Evolutionary conservation across 2,329 filamentous ascomycete species (phyloP).

Genomic region (Salinomyces thailandicus): DNA sequence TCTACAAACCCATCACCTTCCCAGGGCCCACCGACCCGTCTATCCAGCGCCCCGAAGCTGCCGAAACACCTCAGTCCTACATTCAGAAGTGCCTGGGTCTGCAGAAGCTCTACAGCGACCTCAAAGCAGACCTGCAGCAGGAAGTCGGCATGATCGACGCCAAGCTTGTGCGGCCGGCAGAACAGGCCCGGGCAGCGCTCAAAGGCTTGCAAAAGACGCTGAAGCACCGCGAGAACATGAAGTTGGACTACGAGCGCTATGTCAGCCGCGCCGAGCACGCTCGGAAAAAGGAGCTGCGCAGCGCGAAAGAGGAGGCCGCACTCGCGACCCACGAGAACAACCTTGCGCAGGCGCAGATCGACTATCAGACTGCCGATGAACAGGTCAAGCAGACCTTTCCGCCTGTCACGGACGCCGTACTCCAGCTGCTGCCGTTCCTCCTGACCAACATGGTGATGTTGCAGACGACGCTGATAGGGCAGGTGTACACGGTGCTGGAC

Average conservation of each 20-base stretch:
- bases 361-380: constrained; percentile 65
- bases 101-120: constrained; percentile 56
- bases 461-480: constrained; percentile 65
- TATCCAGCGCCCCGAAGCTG: constrained; percentile 42
- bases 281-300: constrained; percentile 58
- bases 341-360: constrained; percentile 51
- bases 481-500: constrained; percentile 68
- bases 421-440: constrained; percentile 63
- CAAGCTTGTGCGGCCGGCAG: constrained; percentile 58
- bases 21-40: constrained; percentile 31
- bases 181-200: constrained; percentile 56
- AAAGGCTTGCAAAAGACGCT: constrained; percentile 69
- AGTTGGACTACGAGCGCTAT: constrained; percentile 70
- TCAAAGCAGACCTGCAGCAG: constrained; percentile 59
- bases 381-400: constrained; percentile 63
- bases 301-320: constrained; percentile 61
- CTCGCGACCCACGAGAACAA: constrained; percentile 64
- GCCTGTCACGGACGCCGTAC: constrained; percentile 57
- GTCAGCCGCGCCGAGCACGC: constrained; percentile 60
- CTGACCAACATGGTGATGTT: constrained; percentile 61
- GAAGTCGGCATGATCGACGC: constrained; percentile 62
- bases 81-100: constrained; percentile 56
- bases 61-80: constrained; percentile 51
- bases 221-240: constrained; percentile 74
- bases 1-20: constrained; percentile 68